Evolutionary conservation across 2,329 filamentous ascomycete genomes (phyloP).

Genomic region (Hawksworthiomyces lignivorus): DNA sequence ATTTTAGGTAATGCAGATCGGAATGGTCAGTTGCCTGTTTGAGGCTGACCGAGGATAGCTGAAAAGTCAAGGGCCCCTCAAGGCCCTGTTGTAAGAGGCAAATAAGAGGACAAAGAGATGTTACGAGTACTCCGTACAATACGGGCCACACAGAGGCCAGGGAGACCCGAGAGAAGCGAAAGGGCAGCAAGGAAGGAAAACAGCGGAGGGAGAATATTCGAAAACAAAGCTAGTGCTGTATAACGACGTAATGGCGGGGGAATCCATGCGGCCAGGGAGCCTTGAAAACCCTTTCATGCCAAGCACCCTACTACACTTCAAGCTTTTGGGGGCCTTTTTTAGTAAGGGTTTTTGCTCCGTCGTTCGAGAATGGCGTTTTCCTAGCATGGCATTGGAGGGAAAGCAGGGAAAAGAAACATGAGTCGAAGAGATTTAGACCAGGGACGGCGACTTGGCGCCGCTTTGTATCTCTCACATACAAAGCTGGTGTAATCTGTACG

Average conservation of each 20-base stretch:
- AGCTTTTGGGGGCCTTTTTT: no score
- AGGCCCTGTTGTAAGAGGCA: neutral
- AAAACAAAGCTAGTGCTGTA: neutral
- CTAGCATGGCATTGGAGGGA: no score
- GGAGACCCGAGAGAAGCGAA: neutral
- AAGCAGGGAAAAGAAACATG: no score
- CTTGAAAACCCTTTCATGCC: neutral
- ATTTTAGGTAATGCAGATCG: no score
- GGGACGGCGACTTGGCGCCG: no score
- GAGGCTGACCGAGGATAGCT: neutral
- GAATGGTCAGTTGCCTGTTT: slow-evolving; percentile 3
- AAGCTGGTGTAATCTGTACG: slow-evolving; percentile 1
- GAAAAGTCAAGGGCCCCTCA: no score
- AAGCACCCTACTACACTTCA: no score
- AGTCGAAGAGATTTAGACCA: no score
- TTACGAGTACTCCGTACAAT: neutral
- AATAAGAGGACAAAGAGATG: neutral
- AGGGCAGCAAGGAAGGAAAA: neutral
- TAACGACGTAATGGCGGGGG: slow-evolving; percentile 8
- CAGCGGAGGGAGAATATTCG: neutral
- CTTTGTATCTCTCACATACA: slow-evolving; percentile 4
- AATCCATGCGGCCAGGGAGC: neutral
- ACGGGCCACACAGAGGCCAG: neutral
- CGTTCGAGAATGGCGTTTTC: no score
- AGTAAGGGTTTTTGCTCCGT: no score